Percentiles rank a stretch among this genome's conserved stretches.
phyloP scores from a whole-genome alignment of 2,329 filamentous ascomycete species.

The Hyphodiscus sp. region DNA sequence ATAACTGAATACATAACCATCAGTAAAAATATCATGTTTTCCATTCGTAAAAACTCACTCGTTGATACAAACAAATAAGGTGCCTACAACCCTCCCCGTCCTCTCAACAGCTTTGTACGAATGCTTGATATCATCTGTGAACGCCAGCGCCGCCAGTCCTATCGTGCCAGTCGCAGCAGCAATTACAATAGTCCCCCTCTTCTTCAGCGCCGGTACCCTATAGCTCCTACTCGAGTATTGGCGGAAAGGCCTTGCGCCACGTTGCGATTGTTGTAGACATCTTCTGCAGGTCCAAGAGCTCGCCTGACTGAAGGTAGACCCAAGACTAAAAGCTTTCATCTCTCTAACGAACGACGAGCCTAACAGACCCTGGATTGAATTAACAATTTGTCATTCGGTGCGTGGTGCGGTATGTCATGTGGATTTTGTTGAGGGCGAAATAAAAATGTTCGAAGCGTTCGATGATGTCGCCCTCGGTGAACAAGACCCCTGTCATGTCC shows the following conservation, averaged over 20 bases:
- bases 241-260: neutral
- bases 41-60: slow-evolving; percentile 52
- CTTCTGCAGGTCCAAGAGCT: slow-evolving; percentile 24
- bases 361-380: neutral
- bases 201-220: slow-evolving; percentile 8
- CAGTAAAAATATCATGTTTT: neutral
- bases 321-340: slow-evolving; percentile 25
- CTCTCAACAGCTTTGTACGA: slow-evolving; percentile 69
- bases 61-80: slow-evolving; percentile 76
- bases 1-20: slow-evolving; percentile 54
- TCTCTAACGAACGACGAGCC: neutral
- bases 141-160: slow-evolving; percentile 37
- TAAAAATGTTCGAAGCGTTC: slow-evolving; percentile 7
- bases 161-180: slow-evolving; percentile 21
- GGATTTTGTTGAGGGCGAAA: neutral
- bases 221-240: slow-evolving; percentile 5
- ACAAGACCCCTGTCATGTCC: slow-evolving; percentile 4
- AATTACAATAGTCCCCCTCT: slow-evolving; percentile 13
- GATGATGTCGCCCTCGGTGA: slow-evolving; percentile 1
- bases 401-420: neutral
- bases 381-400: slow-evolving; percentile 7
- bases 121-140: slow-evolving; percentile 67
- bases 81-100: slow-evolving; percentile 68
- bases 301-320: slow-evolving; percentile 7
- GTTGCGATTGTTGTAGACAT: slow-evolving; percentile 16